A percentile compares a stretch with the other conserved stretches of the same genome.
phyloP scores from a whole-genome alignment of 306 rosid genomes.

The Medicago ruthenica region DNA sequence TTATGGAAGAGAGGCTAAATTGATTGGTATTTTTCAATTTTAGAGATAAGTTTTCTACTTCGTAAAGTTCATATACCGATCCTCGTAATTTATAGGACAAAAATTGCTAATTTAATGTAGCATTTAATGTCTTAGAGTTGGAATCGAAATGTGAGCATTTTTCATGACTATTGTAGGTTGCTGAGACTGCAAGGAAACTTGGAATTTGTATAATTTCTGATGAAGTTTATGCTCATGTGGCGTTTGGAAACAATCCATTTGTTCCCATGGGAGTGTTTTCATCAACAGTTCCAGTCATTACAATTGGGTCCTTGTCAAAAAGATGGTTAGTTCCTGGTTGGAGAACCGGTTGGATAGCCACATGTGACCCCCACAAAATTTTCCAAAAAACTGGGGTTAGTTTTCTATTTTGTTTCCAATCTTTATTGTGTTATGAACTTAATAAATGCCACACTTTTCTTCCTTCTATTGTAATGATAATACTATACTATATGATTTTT shows the following conservation, averaged over 20 bases:
- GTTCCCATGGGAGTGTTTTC: slow-evolving; percentile 69
- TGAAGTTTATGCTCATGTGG: slow-evolving; percentile 65
- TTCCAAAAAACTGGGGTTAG: slow-evolving; percentile 61
- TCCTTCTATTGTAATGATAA: neutral
- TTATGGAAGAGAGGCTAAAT: too few relatives aligned
- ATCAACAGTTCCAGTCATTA: slow-evolving; percentile 59
- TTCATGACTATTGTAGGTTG: slow-evolving; percentile 48
- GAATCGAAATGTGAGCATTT: slow-evolving; percentile 32
- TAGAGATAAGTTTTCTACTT: too few relatives aligned
- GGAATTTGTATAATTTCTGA: slow-evolving; percentile 64
- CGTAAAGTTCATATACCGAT: neutral
- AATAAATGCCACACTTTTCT: too few relatives aligned
- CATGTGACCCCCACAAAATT: slow-evolving; percentile 57
- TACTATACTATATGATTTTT: neutral
- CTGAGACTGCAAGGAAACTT: slow-evolving; percentile 66
- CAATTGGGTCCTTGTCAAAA: slow-evolving; percentile 66
- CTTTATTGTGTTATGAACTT: neutral
- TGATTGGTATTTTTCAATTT: too few relatives aligned
- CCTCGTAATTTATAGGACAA: neutral
- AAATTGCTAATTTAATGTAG: neutral
- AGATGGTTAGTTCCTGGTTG: slow-evolving; percentile 78
- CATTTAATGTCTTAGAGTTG: slow-evolving; percentile 6
- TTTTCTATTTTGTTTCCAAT: neutral
- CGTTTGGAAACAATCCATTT: slow-evolving; percentile 65
- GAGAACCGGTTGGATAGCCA: slow-evolving; percentile 74